Base-by-base conservation (phyloP, 2,329 filamentous ascomycete genomes). In the Teratosphaeria viscida region DNA sequence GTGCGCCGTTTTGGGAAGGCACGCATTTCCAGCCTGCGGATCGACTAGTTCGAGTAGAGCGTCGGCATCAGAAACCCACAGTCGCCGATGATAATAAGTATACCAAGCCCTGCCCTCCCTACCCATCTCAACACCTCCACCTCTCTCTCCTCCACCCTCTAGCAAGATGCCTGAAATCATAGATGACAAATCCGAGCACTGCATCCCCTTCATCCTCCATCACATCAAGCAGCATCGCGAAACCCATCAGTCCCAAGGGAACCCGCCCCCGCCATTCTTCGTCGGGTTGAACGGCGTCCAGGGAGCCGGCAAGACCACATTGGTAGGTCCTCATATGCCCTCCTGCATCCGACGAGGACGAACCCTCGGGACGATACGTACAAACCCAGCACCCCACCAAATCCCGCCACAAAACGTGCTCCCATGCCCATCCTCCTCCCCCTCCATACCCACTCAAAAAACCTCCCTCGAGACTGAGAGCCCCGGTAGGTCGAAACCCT, bases 221-320 rank as follows among this genome's bases (percentile, higher is more conserved):
- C 82, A 80, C 54, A 77, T 90, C 59, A 71, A 78, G 60, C 63
- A 72, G 39, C 82, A 87, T 70, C 76, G 76, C 49, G 59, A 71
- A 56, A 68, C 72, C 19, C 75, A 74, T 62, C 70, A 75, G 63
- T 67, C 67, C 19, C 62, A 67, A 47, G 70, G 69, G 47, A 62
- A 70, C 60, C 57, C 65, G 26, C 70, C 76, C 57, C 81, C 81
- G 23, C 90, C 91, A 32, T 89, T 96, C 73, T 84, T 96, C 72
- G 81, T 96, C 63, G 92, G 91, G 54, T 82, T 97, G 68, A 95
- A 95, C 68, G 92, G 92, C 62, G 85, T 96, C 32, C 92, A 96
- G 76, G 92, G 92, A 62, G 87, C 89, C 43, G 92, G 92, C 66
- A 96, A 97, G 78, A 95, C 92, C 3, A 95, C 92, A 12, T 82